phyloP scores from a whole-genome alignment of 208 protist genomes.

The Trypanosoma congolense region DNA sequence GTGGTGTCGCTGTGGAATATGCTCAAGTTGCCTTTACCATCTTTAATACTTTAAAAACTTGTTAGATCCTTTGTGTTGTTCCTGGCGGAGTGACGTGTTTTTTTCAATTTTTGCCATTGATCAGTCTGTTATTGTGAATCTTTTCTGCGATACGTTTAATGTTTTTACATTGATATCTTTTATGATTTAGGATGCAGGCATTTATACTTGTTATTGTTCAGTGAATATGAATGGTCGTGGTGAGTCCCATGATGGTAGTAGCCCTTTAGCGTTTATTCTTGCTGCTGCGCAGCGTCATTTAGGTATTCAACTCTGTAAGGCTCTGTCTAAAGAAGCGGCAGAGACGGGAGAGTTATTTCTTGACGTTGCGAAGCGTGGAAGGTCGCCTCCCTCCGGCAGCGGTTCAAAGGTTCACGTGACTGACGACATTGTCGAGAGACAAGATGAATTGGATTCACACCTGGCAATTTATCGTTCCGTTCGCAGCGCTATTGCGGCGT shows the following conservation, averaged over 20 bases:
- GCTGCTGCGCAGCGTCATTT: conserved; percentile 30
- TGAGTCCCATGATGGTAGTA: conserved; percentile 1
- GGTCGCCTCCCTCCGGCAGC: conserved; percentile 16
- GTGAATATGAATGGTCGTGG: neutral
- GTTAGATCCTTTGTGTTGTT: conserved; percentile 17
- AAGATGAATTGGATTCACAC: conserved; percentile 29
- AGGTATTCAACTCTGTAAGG: conserved; percentile 24
- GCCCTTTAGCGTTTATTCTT: conserved; percentile 18
- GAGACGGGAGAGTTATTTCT: conserved; percentile 25
- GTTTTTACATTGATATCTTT: no score
- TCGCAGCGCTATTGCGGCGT: conserved; percentile 63
- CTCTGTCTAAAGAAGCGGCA: conserved; percentile 25
- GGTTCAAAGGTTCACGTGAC: neutral
- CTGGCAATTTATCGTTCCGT: conserved; percentile 56
- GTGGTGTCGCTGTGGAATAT: no score
- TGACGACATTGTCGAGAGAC: conserved; percentile 1
- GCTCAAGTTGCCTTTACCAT: conserved; percentile 5
- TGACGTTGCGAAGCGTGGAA: conserved; percentile 21
- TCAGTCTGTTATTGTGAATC: no score
- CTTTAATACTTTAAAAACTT: conserved; percentile 8
- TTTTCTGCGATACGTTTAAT: no score
- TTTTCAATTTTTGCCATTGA: no score
- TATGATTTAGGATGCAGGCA: no score
- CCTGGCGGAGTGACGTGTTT: no score
- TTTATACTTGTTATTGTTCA: no score